Evolutionary conservation across 2,329 filamentous ascomycete species (phyloP).

Genomic region (Dothiorella sarmentorum): DNA sequence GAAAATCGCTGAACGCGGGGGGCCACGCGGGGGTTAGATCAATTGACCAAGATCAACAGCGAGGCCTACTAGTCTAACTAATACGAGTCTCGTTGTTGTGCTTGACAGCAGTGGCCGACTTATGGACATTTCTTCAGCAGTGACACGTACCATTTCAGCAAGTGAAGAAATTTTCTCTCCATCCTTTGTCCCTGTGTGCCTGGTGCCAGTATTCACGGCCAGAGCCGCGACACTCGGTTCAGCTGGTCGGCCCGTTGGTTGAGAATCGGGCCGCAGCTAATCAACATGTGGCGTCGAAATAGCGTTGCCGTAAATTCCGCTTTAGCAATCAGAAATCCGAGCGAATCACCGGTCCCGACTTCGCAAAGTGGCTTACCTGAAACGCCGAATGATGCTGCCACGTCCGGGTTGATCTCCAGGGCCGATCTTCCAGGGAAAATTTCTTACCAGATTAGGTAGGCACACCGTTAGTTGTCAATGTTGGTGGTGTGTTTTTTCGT

Average conservation of each 20-base stretch:
- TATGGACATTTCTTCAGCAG: neutral
- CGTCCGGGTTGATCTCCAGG: neutral
- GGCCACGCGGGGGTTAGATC: neutral
- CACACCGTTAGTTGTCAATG: neutral
- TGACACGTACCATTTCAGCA: no score
- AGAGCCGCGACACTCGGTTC: no score
- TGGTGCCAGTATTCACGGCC: no score
- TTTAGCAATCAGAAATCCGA: neutral
- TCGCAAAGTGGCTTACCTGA: neutral
- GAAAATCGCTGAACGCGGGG: neutral
- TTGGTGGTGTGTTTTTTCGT: neutral
- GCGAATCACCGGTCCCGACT: neutral
- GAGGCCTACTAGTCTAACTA: neutral
- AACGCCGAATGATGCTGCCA: neutral
- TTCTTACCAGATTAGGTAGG: neutral
- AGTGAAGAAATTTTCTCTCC: no score
- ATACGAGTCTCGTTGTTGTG: neutral
- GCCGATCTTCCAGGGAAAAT: neutral
- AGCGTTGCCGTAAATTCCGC: neutral
- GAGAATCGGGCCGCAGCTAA: neutral
- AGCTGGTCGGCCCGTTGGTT: neutral
- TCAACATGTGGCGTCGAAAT: neutral
- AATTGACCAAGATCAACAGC: neutral
- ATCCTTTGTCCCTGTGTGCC: no score
- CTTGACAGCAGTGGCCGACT: no score